Evolutionary conservation across 257 asterid species (phyloP).

Genomic region (Nyctanthes arbortristis): DNA sequence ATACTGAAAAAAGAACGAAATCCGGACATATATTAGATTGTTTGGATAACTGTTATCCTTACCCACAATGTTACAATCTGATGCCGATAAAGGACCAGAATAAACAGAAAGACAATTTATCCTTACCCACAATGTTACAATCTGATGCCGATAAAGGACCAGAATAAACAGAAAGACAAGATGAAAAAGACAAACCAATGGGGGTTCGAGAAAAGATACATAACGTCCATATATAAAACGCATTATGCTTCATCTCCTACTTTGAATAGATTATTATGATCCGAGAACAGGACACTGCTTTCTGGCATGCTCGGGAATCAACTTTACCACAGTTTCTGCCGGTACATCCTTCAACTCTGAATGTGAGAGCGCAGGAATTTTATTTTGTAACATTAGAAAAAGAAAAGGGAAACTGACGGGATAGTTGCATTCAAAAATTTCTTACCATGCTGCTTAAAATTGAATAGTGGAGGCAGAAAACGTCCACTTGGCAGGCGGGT

Average conservation of each 20-base stretch:
- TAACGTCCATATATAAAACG: conserved; percentile 6
- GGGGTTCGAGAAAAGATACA: conserved; percentile 11
- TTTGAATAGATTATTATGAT: conserved; percentile 28
- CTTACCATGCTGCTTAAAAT: conserved; percentile 59
- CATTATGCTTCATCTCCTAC: conserved; percentile 16
- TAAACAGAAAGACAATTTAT: not conserved
- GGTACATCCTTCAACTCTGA: conserved; percentile 55
- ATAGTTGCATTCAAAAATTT: conserved; percentile 7
- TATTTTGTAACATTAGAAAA: not conserved
- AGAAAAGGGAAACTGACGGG: not conserved
- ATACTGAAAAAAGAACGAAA: too few relatives aligned
- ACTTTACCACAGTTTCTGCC: conserved; percentile 34
- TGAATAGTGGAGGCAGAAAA: conserved; percentile 57
- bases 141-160: conserved; percentile 10
- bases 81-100: conserved; percentile 5
- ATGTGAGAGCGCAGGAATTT: not conserved
- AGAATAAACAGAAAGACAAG: conserved; percentile 15
- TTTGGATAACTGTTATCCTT: too few relatives aligned
- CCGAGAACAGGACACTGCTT: conserved; percentile 50
- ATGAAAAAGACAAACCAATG: conserved; percentile 13
- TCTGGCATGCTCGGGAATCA: conserved; percentile 60
- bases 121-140: conserved; percentile 25
- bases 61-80: conserved; percentile 25
- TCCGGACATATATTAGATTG: too few relatives aligned
- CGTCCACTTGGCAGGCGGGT: conserved; percentile 60